phyloP scores from a whole-genome alignment of 73 alveolate genomes.

The Paramecium sexaurelia region DNA sequence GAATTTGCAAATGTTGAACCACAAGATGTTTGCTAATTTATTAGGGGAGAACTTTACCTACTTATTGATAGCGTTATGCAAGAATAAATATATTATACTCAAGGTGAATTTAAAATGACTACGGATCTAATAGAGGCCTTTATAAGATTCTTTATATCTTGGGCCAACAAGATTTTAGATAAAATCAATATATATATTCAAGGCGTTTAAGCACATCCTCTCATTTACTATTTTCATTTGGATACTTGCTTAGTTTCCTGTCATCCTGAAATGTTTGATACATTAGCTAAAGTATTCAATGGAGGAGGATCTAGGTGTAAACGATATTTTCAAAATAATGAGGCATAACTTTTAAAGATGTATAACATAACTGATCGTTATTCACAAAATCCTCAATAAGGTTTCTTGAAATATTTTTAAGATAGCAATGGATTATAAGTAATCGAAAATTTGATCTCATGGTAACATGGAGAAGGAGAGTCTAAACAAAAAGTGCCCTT shows the following conservation, averaged over 20 bases:
- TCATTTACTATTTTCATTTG: neutral
- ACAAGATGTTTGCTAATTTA: conserved; percentile 1
- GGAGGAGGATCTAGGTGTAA: neutral
- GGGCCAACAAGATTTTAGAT: neutral
- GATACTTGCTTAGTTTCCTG: conserved; percentile 29
- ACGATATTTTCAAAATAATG: neutral
- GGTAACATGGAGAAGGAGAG: neutral
- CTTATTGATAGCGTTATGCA: conserved; percentile 13
- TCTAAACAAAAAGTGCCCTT: neutral
- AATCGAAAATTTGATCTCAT: neutral
- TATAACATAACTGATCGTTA: neutral
- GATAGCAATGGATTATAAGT: neutral
- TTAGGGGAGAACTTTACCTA: conserved; percentile 30
- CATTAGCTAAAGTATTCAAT: neutral
- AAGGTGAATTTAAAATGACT: conserved; percentile 19
- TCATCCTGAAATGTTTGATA: conserved; percentile 49
- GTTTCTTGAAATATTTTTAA: conserved; percentile 26
- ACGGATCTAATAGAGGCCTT: conserved; percentile 49
- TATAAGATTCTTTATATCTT: conserved; percentile 18
- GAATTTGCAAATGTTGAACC: neutral
- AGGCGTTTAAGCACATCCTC: neutral
- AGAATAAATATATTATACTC: neutral
- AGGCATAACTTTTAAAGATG: neutral
- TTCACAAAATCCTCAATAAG: neutral
- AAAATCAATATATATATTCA: neutral